Evolutionary conservation across 2,329 filamentous ascomycete species (phyloP), one percentile per base, ranked within the genome.

Genomic region (Fusarium newnesense): DNA sequence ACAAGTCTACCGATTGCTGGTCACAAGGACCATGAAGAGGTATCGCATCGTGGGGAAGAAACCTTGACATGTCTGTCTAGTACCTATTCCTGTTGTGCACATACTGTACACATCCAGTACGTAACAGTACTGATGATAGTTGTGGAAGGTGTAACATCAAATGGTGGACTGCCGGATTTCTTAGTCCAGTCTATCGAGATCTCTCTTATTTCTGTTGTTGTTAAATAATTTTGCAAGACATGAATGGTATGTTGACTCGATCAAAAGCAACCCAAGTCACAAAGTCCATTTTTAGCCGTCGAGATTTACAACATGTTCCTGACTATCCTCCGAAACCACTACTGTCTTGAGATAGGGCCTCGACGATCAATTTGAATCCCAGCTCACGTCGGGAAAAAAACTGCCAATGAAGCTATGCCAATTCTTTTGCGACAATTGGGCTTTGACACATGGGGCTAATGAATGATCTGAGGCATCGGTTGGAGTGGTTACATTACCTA

Each of bases 281-380:
- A 39, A 47, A 34, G 18, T 26, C 60, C 62, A 66, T 63, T 59
- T 57, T 75, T 69, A 69, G 61, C 42, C 63, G 24, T 68, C 60
- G 47, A 56, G 62, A 69, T 71, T 67, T 66, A 36, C 67, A 57
- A 60, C 65, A 67, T 66, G 76, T 77, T 77, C 76, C 76, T 77
- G 76, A 74, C 74, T 78, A 77, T 78, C 43, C 40, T 30, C 60
- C 56, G 50, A 61, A 60, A 43, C 62, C 60, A 57, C 56, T 76
- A 50, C 73, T 71, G 43, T 70, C 54, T 77, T 76, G 64, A 77
- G 73, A 77, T 58, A 75, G 52, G 16, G 21, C 54, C 21, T 61
- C 19, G 76, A 72, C 67, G 76, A 77, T 77, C 43, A 65, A 62
- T 64, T 54, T 67, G 56, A 67, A 63, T 70, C 74, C 72, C 64